Evolutionary conservation across 2,329 filamentous ascomycete species (phyloP).

Genomic region (Cladophialophora chaetospira): DNA sequence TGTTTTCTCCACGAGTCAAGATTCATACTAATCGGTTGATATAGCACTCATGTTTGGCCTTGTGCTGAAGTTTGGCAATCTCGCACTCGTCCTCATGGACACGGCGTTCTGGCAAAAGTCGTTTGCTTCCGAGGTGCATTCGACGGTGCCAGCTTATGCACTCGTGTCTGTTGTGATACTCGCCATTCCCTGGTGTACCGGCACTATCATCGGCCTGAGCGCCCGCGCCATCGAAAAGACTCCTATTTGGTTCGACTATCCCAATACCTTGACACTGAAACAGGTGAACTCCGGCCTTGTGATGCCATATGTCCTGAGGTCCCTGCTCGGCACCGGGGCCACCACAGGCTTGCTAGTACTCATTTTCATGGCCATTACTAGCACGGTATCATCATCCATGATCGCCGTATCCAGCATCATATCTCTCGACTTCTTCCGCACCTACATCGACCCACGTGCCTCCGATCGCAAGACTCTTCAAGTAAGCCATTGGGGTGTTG

Average conservation of each 20-base stretch:
- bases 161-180: constrained; percentile 50
- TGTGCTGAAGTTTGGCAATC: constrained; percentile 53
- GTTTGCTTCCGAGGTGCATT: constrained; percentile 51
- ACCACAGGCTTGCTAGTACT: constrained; percentile 51
- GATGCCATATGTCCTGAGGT: constrained; percentile 51
- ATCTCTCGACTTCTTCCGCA: constrained; percentile 54
- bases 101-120: constrained; percentile 58
- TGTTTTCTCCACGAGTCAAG: background rate
- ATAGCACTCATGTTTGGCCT: constrained; percentile 41
- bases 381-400: constrained; percentile 53
- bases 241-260: constrained; percentile 50
- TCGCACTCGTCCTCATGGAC: constrained; percentile 55
- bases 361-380: constrained; percentile 56
- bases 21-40: background rate
- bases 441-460: constrained; percentile 52
- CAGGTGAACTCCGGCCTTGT: constrained; percentile 50
- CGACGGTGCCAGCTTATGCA: constrained; percentile 52
- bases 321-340: constrained; percentile 47
- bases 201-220: constrained; percentile 51
- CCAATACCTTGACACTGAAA: constrained; percentile 42
- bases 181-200: constrained; percentile 51
- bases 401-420: constrained; percentile 56
- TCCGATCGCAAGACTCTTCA: constrained; percentile 46
- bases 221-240: constrained; percentile 51
- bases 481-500: constrained; percentile 52